Conservation (phyloP, 2,329 filamentous ascomycete species). For the Xenoacremonium recifei region DNA sequence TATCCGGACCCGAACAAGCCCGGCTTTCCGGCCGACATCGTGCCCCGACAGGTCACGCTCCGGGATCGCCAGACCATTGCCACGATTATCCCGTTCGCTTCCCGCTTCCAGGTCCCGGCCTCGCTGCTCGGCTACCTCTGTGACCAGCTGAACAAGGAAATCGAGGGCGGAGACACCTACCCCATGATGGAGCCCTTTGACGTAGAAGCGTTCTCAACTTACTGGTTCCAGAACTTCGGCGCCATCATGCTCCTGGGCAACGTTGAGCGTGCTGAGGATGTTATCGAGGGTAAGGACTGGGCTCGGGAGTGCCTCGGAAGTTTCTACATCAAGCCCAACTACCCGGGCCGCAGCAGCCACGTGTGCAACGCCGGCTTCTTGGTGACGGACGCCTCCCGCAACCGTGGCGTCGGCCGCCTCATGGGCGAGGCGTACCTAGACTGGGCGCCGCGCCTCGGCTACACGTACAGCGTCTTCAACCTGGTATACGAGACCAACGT, state of each 20-base stretch:
- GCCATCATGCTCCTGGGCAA: slow-evolving; percentile 84
- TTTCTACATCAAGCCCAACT: slow-evolving; percentile 94
- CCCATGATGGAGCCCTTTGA: slow-evolving; percentile 79
- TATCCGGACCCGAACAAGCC: slow-evolving; percentile 62
- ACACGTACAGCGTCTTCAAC: slow-evolving; percentile 92
- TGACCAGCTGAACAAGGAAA: slow-evolving; percentile 84
- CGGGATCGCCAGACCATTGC: slow-evolving; percentile 81
- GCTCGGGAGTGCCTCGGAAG: slow-evolving; percentile 78
- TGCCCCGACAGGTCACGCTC: slow-evolving; percentile 75
- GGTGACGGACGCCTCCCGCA: slow-evolving; percentile 70
- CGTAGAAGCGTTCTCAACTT: slow-evolving; percentile 71
- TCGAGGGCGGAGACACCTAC: slow-evolving; percentile 89
- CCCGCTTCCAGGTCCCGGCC: slow-evolving; percentile 71
- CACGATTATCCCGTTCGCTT: slow-evolving; percentile 79
- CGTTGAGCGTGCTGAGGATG: slow-evolving; percentile 61
- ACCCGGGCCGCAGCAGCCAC: slow-evolving; percentile 86
- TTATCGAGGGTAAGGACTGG: slow-evolving; percentile 68
- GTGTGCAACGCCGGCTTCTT: slow-evolving; percentile 84
- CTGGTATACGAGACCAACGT: slow-evolving; percentile 93
- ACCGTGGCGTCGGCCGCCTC: slow-evolving; percentile 70
- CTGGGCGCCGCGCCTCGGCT: slow-evolving; percentile 78
- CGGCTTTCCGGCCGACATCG: slow-evolving; percentile 66
- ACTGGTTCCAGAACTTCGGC: slow-evolving; percentile 91
- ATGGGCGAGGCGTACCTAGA: slow-evolving; percentile 78
- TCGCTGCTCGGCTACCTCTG: slow-evolving; percentile 75